Evolutionary conservation across 1,284 basidiomycete genomes (phyloP), one percentile per base, ranked within the genome.

Genomic region (Cystobasidium slooffiae): DNA sequence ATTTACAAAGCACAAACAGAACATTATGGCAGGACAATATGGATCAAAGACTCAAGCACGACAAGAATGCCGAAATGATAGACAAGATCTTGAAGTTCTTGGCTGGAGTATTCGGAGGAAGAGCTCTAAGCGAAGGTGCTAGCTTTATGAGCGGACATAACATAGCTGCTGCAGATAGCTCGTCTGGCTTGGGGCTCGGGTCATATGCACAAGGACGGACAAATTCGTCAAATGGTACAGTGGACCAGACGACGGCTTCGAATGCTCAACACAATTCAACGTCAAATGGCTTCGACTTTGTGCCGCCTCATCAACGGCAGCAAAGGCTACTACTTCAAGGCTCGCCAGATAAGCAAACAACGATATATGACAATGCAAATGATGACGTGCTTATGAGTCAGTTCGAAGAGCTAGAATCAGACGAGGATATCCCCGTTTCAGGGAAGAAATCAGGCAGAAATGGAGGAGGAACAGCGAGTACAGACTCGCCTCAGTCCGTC

Each of bases 61-160:
- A 93, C 80, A 93, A 92, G 80, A 94, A 97, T 78, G 91, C 97
- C 80, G 95, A 98, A 82, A 97, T 94, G n/a, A 94, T 98, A 81
- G 94, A 97, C 81, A 87, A 93, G 74, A 97, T 99, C 76, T 86
- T 99, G 76, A 91, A 93, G 75, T 98, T 99, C 83, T 84, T 99
- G 64, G 94, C 94, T 20, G 90, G 93, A 39, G 90, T 97, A 1
- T 98, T 98, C 83, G 94, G 94, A 6, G 75, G 75, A 39, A 62
- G 72, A n/a, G 70, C 72, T 18, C 46, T 76, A 44, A 62, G 53
- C 37, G 72, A 63, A 61, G 70, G 70, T 41, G 52, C 62, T 41
- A 58, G 52, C 22, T 65, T 65, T 22, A 73, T 52, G 49, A 73
- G 63, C 63, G 70, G 70, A 3, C 64, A 66, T 53, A 73, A 73